Percentiles rank a stretch among this genome's conserved stretches.
Evolutionary conservation across 148 eudicot species (phyloP).

Genomic region (Bassia scoparia): DNA sequence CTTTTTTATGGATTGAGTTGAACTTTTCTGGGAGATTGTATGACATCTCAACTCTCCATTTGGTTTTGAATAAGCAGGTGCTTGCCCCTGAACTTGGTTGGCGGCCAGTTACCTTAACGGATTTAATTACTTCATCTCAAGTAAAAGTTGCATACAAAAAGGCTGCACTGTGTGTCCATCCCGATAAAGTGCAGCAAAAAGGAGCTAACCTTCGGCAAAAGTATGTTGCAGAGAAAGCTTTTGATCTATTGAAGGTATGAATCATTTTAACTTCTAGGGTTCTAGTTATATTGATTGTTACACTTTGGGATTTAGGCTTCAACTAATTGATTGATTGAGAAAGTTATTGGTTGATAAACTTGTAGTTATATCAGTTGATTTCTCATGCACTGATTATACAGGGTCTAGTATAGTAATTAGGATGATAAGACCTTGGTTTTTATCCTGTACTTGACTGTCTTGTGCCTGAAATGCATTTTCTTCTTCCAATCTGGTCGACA

Average conservation of each 20-base stretch:
- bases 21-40: neutral
- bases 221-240: slow-evolving; percentile 82
- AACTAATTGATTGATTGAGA: too few relatives aligned
- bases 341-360: too few relatives aligned
- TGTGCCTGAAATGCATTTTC: neutral
- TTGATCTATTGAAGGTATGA: slow-evolving; percentile 82
- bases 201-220: slow-evolving; percentile 74
- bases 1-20: neutral
- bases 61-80: slow-evolving; percentile 44
- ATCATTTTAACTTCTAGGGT: neutral
- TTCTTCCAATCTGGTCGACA: neutral
- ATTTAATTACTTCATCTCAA: slow-evolving; percentile 70
- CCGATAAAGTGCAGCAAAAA: slow-evolving; percentile 92
- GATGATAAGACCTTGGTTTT: neutral
- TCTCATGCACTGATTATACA: neutral
- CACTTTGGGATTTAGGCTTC: too few relatives aligned
- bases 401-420: neutral
- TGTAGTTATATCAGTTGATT: neutral
- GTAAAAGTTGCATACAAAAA: slow-evolving; percentile 73
- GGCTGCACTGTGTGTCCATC: slow-evolving; percentile 85
- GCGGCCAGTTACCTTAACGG: slow-evolving; percentile 72
- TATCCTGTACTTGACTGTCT: neutral
- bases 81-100: slow-evolving; percentile 87
- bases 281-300: too few relatives aligned
- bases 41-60: neutral